Percentiles rank a stretch among this genome's conserved stretches.
Conservation (phyloP, 441 rosid genomes). For the Gossypium davidsonii region DNA sequence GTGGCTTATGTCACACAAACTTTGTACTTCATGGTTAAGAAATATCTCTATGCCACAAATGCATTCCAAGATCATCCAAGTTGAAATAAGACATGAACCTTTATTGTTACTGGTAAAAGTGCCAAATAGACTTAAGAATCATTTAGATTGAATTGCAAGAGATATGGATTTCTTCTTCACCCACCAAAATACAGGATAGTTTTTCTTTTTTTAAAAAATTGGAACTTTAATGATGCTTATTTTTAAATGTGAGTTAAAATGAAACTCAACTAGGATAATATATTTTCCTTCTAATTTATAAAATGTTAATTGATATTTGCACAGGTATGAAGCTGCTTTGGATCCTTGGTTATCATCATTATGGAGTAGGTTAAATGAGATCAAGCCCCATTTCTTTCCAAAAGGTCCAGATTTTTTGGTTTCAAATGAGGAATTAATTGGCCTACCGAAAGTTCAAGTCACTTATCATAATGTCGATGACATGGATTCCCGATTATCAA, state of each 20-base stretch:
- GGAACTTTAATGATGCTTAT: neutral
- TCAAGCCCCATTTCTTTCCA: conserved; percentile 57
- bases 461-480: conserved; percentile 34
- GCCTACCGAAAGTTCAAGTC: conserved; percentile 59
- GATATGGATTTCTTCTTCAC: neutral
- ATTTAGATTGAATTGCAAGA: neutral
- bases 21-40: neutral
- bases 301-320: conserved; percentile 14
- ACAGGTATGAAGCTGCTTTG: conserved; percentile 85
- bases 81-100: neutral
- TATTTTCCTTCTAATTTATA: neutral
- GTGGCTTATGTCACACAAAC: neutral
- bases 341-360: conserved; percentile 91
- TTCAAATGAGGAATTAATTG: conserved; percentile 41
- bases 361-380: conserved; percentile 56
- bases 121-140: neutral
- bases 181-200: neutral
- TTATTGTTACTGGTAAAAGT: neutral
- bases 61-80: neutral
- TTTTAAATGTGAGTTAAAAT: neutral
- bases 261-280: neutral
- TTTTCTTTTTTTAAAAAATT: neutral
- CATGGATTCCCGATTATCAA: conserved; percentile 20
- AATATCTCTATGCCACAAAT: neutral
- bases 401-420: conserved; percentile 51